Evolutionary conservation across 1,284 basidiomycete species (phyloP).

Genomic region (Trametes versicolor): DNA sequence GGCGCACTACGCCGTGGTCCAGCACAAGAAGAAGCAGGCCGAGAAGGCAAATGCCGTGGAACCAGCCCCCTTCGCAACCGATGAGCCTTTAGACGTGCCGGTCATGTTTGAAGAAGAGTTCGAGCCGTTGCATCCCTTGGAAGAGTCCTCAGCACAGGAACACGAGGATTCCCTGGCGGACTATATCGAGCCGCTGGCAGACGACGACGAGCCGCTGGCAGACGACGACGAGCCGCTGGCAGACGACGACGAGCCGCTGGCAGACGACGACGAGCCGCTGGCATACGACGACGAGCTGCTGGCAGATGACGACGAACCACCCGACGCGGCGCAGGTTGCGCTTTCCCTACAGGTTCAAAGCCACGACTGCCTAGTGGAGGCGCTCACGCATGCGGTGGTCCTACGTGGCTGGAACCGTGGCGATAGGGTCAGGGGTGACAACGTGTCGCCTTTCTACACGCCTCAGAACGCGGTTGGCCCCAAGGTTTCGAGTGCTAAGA

Average conservation of each 20-base stretch:
- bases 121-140: neutral
- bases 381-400: neutral
- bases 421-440: conserved; percentile 3
- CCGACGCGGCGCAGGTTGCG: neutral
- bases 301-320: neutral
- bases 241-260: neutral
- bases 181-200: too few species aligned
- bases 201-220: neutral
- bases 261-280: neutral
- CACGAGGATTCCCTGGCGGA: neutral
- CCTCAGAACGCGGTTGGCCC: neutral
- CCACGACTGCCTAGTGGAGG: neutral
- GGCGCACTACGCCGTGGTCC: conserved; percentile 12
- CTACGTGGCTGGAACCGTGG: neutral
- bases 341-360: neutral
- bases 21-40: neutral
- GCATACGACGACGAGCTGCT: neutral
- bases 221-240: neutral
- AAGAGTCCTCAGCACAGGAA: neutral
- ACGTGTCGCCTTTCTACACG: neutral
- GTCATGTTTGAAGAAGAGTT: neutral
- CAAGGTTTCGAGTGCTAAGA: neutral
- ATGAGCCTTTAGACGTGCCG: neutral
- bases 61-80: neutral
- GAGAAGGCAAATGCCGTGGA: neutral